Evolutionary conservation across 257 asterid species (phyloP).

Genomic region (Jaltomata sinuosa): DNA sequence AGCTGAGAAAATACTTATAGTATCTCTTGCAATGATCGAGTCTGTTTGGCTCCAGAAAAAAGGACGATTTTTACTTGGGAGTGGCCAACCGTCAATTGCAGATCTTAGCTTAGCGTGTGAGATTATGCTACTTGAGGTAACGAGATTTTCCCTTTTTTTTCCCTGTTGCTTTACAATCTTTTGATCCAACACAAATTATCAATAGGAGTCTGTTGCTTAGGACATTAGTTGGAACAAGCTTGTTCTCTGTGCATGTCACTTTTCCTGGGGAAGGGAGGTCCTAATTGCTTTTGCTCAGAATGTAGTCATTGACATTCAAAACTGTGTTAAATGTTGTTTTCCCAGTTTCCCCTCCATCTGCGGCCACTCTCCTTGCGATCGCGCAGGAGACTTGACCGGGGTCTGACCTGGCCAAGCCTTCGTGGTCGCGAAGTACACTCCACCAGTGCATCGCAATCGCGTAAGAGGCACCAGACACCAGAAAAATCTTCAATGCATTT

Average conservation of each 20-base stretch:
- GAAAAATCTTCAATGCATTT: too few relatives aligned
- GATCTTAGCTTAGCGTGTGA: slow-evolving; percentile 86
- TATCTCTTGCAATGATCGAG: slow-evolving; percentile 53
- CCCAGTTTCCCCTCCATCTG: too few relatives aligned
- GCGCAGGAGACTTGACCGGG: too few relatives aligned
- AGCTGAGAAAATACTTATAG: slow-evolving; percentile 45
- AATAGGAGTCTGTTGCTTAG: neutral
- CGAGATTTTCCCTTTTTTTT: neutral
- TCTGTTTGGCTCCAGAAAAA: slow-evolving; percentile 67
- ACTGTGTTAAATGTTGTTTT: too few relatives aligned
- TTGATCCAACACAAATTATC: neutral
- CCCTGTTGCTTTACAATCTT: neutral
- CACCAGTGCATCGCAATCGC: too few relatives aligned
- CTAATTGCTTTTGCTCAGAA: too few relatives aligned
- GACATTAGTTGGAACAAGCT: neutral
- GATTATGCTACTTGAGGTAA: slow-evolving; percentile 84
- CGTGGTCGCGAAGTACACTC: too few relatives aligned
- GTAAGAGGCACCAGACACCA: too few relatives aligned
- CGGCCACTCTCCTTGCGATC: too few relatives aligned
- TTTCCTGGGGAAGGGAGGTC: neutral
- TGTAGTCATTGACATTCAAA: too few relatives aligned
- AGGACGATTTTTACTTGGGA: slow-evolving; percentile 65
- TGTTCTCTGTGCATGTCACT: neutral
- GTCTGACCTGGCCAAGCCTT: too few relatives aligned
- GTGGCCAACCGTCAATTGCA: slow-evolving; percentile 72